Base-by-base conservation (phyloP, 495 filamentous ascomycete genomes). In the Pyrenopolyporus hunteri region DNA sequence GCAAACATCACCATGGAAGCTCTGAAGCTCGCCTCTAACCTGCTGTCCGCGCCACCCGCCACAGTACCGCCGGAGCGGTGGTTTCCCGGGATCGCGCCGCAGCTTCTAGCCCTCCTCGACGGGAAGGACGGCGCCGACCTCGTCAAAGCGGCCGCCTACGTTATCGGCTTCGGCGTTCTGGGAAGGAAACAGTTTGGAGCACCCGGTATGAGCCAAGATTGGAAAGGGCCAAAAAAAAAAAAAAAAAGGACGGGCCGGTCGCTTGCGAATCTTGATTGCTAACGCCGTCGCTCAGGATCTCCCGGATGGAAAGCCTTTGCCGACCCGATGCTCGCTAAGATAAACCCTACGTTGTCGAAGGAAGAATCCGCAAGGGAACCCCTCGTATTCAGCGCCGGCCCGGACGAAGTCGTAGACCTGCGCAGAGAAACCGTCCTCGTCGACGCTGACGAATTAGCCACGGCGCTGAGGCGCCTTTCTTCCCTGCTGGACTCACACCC, bases 161-260 rank as follows among this genome's bases (percentile, higher is more conserved):
- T 90, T 36, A 87, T 92, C 49, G 89, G 87, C 0, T 87, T 85
- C 64, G 88, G 89, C 0, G 85, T 93, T 14, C 68, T 94, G 42
- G 84, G 85, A 0, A 85, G 85, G 50, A 86, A 83, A 45, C 72
- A 80, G 20, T 84, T 82, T 64, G 89, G 90, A 5, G 87, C 87
- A 19, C 86, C 86, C 31, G 87, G 80, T 83, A 75, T 58, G 69
- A 14, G 4, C n/a, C 51, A 20, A 17, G 7, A 46, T 17, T 4
- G 1, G 7, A 43, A n/a, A 7, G n/a, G n/a, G n/a, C n/a, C n/a
- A n/a, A n/a, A n/a, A n/a, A n/a, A n/a, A n/a, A n/a, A n/a, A n/a
- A n/a, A n/a, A n/a, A n/a, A n/a, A n/a, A n/a, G n/a, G n/a, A n/a
- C n/a, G n/a, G n/a, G n/a, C n/a, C n/a, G n/a, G n/a, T n/a, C 10